Percentiles rank a stretch among this genome's conserved stretches.
phyloP scores from a whole-genome alignment of 345 rosid species.

The Hirschfeldia incana region DNA sequence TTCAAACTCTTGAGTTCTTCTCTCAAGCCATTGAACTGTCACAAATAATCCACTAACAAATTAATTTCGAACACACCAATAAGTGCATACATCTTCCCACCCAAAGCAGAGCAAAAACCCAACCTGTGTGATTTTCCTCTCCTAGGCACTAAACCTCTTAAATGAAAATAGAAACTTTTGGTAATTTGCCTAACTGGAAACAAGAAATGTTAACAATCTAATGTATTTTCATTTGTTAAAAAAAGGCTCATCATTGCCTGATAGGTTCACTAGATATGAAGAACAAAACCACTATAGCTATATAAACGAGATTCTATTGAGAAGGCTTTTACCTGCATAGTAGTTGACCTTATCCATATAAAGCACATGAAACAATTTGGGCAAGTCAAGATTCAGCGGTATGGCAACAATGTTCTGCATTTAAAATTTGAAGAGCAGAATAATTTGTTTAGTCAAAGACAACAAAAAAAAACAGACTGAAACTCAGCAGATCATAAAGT shows the following conservation, averaged over 20 bases:
- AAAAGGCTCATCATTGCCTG: neutral
- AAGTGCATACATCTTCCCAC: constrained; percentile 10
- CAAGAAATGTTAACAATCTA: neutral
- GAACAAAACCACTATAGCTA: neutral
- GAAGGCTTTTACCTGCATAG: constrained; percentile 64
- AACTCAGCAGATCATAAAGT: neutral
- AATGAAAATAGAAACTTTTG: neutral
- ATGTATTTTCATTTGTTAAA: neutral
- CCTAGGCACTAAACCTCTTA: constrained; percentile 1
- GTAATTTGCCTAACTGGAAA: neutral
- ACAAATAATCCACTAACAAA: constrained; percentile 22
- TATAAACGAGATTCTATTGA: neutral
- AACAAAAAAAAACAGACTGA: constrained; percentile 6
- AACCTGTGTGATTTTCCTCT: neutral
- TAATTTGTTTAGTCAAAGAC: neutral
- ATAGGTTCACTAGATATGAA: constrained; percentile 11
- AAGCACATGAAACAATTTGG: constrained; percentile 71
- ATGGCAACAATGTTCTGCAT: constrained; percentile 80
- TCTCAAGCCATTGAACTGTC: constrained; percentile 84
- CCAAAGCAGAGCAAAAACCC: neutral
- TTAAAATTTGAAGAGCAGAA: constrained; percentile 32
- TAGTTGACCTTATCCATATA: constrained; percentile 72
- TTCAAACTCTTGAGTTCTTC: constrained; percentile 76
- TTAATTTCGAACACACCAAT: neutral
- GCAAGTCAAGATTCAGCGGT: constrained; percentile 69